Evolutionary conservation across 2,329 filamentous ascomycete species (phyloP).

Genomic region (Leptographium radiaticola): DNA sequence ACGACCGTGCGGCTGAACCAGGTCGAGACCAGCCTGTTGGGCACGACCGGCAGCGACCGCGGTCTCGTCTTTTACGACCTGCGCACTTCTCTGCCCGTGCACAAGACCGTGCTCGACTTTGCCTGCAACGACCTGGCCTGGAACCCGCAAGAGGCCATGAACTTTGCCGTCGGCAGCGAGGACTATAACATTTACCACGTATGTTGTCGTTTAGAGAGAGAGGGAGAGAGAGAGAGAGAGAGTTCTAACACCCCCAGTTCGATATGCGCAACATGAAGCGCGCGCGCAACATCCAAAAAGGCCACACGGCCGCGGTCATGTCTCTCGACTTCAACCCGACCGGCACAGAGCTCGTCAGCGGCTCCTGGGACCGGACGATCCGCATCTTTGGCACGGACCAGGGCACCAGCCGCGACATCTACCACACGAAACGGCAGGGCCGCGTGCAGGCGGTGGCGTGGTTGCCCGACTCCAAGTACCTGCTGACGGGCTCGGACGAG

Average conservation of each 20-base stretch:
- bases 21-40: constrained; percentile 82
- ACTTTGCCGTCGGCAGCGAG: constrained; percentile 85
- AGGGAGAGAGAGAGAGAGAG: background rate
- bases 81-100: constrained; percentile 69
- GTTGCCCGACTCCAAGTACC: constrained; percentile 77
- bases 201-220: background rate
- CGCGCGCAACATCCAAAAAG: constrained; percentile 14
- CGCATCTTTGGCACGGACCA: constrained; percentile 70
- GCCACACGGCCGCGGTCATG: constrained; percentile 60
- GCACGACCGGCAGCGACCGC: constrained; percentile 72
- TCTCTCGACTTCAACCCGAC: constrained; percentile 93
- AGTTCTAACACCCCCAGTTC: constrained; percentile 36
- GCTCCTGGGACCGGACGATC: constrained; percentile 78
- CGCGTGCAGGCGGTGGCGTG: constrained; percentile 45
- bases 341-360: constrained; percentile 83
- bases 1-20: constrained; percentile 83
- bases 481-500: constrained; percentile 85
- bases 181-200: constrained; percentile 78
- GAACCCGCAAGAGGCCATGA: constrained; percentile 63
- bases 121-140: constrained; percentile 74
- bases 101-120: constrained; percentile 70
- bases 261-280: constrained; percentile 54
- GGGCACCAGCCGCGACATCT: constrained; percentile 82
- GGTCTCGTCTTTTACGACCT: constrained; percentile 86
- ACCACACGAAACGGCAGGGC: constrained; percentile 97